Conservation (phyloP, 2,329 filamentous ascomycete genomes). For the Penicillium sp. region DNA sequence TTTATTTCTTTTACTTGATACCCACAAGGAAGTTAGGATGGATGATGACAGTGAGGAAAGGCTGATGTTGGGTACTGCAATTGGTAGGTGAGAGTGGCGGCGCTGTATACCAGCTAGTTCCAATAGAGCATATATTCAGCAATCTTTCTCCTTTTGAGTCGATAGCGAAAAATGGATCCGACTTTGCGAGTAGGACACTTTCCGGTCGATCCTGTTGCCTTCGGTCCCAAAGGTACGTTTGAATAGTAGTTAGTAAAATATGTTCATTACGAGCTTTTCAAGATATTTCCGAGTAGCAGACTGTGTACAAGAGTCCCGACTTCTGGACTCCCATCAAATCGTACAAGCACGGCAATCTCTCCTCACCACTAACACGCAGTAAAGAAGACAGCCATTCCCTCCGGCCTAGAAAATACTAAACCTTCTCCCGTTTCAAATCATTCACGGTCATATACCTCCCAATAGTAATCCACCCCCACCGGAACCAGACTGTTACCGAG, state of each 20-base stretch:
- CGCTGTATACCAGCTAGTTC: neutral
- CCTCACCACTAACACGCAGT: neutral
- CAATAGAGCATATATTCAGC: neutral
- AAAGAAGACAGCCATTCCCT: neutral
- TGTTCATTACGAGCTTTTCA: neutral
- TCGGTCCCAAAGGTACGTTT: neutral
- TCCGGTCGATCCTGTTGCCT: no score
- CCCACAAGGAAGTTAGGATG: neutral
- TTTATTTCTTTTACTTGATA: neutral
- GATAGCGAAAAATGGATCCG: neutral
- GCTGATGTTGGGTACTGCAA: neutral
- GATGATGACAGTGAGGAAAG: neutral
- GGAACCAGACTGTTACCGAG: constrained; percentile 97
- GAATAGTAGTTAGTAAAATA: neutral
- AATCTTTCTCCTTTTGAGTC: neutral
- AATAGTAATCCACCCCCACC: constrained; percentile 90
- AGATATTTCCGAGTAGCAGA: neutral
- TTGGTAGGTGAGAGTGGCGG: neutral
- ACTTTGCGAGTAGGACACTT: no score
- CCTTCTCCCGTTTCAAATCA: constrained; percentile 68
- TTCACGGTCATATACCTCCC: constrained; percentile 97
- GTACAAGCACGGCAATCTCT: neutral
- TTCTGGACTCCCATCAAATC: neutral
- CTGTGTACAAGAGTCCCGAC: neutral
- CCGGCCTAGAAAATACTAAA: constrained; percentile 22